phyloP scores from a whole-genome alignment of 352 stramenopile genomes.

The Pythium diclinum region DNA sequence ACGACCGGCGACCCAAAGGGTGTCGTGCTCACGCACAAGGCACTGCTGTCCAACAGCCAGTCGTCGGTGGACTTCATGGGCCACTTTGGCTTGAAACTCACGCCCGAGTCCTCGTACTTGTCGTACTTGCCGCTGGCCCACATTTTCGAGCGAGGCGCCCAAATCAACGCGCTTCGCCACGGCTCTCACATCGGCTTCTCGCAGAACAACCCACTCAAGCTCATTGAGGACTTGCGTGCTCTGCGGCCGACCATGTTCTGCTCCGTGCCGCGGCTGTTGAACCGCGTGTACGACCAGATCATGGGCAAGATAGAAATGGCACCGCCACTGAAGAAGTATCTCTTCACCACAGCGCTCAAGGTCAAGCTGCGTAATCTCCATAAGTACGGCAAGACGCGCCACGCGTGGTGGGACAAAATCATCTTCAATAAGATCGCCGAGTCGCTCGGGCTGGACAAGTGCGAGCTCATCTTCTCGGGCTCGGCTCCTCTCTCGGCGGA shows the following conservation, averaged over 20 bases:
- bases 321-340: constrained; percentile 65
- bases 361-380: constrained; percentile 65
- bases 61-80: constrained; percentile 41
- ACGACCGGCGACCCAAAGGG: constrained; percentile 96
- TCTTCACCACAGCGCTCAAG: constrained; percentile 76
- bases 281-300: constrained; percentile 96
- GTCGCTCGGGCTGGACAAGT: constrained; percentile 81
- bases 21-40: constrained; percentile 92
- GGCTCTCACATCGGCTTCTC: constrained; percentile 92
- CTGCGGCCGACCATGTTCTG: constrained; percentile 92
- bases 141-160: constrained; percentile 91
- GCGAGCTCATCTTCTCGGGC: constrained; percentile 91
- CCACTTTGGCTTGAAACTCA: constrained; percentile 27
- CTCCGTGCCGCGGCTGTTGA: constrained; percentile 93
- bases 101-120: constrained; percentile 85
- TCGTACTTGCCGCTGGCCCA: constrained; percentile 96
- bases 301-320: constrained; percentile 65
- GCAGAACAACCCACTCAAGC: constrained; percentile 80
- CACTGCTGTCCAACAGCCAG: constrained; percentile 35
- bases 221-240: constrained; percentile 91
- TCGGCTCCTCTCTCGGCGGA: constrained; percentile 92
- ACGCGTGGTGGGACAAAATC: constrained; percentile 91
- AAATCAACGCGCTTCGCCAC: constrained; percentile 52
- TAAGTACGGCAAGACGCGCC: constrained; percentile 43
- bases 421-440: constrained; percentile 94